These are phyloP conservation scores for Neurospora sp. DNA, from an alignment of 495 filamentous ascomycete genomes.

Conservation along the genomic window DNA sequence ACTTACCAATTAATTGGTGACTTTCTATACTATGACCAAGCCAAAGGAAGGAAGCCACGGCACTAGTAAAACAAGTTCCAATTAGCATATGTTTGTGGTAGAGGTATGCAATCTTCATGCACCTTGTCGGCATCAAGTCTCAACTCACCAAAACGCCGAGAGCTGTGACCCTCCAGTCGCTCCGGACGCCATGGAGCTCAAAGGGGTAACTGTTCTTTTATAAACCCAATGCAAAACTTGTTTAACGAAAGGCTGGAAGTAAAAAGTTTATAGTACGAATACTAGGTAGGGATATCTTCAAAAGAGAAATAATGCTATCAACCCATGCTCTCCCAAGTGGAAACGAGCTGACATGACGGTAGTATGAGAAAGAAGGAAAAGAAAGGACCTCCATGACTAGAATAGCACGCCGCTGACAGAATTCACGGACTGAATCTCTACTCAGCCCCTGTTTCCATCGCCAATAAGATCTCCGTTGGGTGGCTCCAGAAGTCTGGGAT, in stretches of 20 bases:
- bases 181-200: conserved; percentile 13
- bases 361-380: not conserved
- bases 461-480: not conserved
- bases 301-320: not conserved
- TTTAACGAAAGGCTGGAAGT: not conserved
- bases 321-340: not conserved
- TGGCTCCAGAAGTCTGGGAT: not conserved
- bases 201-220: not conserved
- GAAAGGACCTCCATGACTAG: not conserved
- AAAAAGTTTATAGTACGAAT: not conserved
- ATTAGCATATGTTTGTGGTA: not conserved
- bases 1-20: conserved; percentile 34
- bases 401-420: not conserved
- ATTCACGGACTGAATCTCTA: not conserved
- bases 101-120: not conserved
- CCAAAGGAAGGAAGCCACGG: conserved; percentile 36
- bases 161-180: conserved; percentile 26
- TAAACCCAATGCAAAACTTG: not conserved
- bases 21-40: conserved; percentile 31
- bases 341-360: not conserved
- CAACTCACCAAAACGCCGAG: conserved; percentile 31
- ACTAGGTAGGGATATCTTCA: not conserved
- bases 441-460: not conserved
- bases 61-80: conserved; percentile 13
- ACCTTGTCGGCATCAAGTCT: not conserved